Conservation (phyloP, 1,284 basidiomycete genomes). For the Sporisorium scitamineum region DNA sequence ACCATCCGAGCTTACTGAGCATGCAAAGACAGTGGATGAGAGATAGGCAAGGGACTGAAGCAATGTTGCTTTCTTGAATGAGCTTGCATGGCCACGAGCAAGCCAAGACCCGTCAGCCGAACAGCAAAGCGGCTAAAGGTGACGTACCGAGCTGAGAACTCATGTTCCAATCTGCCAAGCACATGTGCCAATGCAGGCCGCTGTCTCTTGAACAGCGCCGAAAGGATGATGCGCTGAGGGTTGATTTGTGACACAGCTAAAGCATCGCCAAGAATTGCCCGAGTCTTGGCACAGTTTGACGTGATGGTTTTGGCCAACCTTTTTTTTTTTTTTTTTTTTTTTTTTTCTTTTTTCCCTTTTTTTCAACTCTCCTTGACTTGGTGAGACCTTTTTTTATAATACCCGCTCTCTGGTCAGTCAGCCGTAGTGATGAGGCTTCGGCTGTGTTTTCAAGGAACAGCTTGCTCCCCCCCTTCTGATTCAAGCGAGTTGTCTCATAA, state of each 20-base stretch:
- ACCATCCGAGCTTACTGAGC: background rate
- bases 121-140: background rate
- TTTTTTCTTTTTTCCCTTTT: background rate
- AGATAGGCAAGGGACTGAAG: background rate
- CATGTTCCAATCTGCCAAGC: background rate
- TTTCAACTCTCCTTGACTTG: no score
- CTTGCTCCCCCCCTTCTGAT: no score
- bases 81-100: background rate
- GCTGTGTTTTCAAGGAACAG: no score
- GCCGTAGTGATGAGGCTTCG: no score
- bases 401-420: no score
- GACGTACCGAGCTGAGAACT: background rate
- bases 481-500: background rate
- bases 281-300: slow-evolving; percentile 35
- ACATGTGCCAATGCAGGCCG: background rate
- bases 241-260: background rate
- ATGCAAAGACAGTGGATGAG: background rate
- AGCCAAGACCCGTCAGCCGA: background rate
- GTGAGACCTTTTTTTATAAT: no score
- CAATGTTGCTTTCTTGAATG: background rate
- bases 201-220: background rate
- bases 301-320: background rate
- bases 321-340: background rate
- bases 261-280: slow-evolving; percentile 25
- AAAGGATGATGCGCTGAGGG: background rate